These are phyloP conservation scores for Leccinum truebloodii DNA, from an alignment of 768 basidiomycete genomes.

Conservation along the genomic window DNA sequence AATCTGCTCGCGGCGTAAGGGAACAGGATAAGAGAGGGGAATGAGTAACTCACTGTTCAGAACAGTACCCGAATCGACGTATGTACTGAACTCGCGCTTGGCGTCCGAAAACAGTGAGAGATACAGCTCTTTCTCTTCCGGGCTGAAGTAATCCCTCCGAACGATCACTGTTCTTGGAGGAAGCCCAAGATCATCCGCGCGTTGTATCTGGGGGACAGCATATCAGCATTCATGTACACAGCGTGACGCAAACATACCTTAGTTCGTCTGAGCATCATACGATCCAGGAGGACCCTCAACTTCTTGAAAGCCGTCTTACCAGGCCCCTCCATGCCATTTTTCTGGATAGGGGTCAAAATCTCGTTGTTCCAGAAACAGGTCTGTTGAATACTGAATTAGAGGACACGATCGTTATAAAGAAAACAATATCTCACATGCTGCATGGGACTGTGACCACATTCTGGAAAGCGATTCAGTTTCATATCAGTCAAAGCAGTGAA, in stretches of 20 bases:
- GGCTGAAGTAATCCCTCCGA: conserved; percentile 89
- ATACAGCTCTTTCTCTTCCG: conserved; percentile 96
- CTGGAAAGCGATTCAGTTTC: conserved; percentile 37
- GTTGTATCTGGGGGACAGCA: conserved; percentile 62
- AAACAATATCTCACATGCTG: conserved; percentile 55
- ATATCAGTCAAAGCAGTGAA: neutral
- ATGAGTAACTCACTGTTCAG: conserved; percentile 73
- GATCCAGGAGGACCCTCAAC: conserved; percentile 81
- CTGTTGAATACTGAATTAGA: conserved; percentile 36
- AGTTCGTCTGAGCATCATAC: conserved; percentile 94
- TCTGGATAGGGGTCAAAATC: conserved; percentile 95
- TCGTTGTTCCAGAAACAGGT: conserved; percentile 98
- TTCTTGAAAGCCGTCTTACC: conserved; percentile 90
- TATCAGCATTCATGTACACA: neutral
- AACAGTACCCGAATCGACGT: conserved; percentile 85
- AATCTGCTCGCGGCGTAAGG: conserved; percentile 49
- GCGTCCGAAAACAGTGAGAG: conserved; percentile 90
- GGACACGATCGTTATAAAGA: neutral
- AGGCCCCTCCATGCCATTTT: conserved; percentile 77
- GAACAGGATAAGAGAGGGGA: neutral
- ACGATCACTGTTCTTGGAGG: conserved; percentile 92
- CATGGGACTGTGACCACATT: conserved; percentile 85
- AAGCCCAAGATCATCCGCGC: conserved; percentile 93
- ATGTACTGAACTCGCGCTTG: conserved; percentile 89
- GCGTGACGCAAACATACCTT: conserved; percentile 48